phyloP scores from a whole-genome alignment of 2,329 filamentous ascomycete species.

The Atkinsonella hypoxylon region DNA sequence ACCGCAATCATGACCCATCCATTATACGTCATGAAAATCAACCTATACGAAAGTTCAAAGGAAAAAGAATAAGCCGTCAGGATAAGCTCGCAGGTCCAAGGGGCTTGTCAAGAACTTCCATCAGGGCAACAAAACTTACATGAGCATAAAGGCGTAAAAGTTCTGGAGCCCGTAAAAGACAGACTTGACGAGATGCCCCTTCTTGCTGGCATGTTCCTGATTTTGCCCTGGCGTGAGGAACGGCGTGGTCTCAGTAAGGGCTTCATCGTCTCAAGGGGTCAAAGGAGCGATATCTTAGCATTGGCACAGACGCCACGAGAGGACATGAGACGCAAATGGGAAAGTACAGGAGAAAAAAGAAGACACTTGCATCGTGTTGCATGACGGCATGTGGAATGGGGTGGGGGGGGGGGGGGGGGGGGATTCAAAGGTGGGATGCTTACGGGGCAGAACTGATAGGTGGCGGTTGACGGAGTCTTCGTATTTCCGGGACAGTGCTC shows the following conservation, averaged over 20 bases:
- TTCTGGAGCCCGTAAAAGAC: slow-evolving; percentile 82
- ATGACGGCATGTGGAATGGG: not conserved
- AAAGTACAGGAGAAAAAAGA: too few species aligned
- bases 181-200: slow-evolving; percentile 68
- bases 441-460: slow-evolving; percentile 40
- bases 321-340: slow-evolving; percentile 3
- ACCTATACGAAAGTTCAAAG: slow-evolving; percentile 40
- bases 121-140: slow-evolving; percentile 50
- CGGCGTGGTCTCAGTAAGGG: slow-evolving; percentile 50
- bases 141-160: slow-evolving; percentile 99
- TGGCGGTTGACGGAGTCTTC: slow-evolving; percentile 45
- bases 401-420: not conserved
- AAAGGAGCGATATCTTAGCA: slow-evolving; percentile 18
- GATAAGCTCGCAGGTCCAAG: not conserved
- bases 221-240: slow-evolving; percentile 63
- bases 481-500: slow-evolving; percentile 64
- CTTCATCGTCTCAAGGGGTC: slow-evolving; percentile 20
- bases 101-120: too few species aligned
- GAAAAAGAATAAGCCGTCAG: not conserved
- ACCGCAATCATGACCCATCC: slow-evolving; percentile 95
- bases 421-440: slow-evolving; percentile 20
- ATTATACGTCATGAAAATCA: slow-evolving; percentile 99
- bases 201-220: slow-evolving; percentile 48
- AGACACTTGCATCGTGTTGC: too few species aligned
- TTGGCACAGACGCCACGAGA: slow-evolving; percentile 12